phyloP scores from a whole-genome alignment of 257 asterid species.

The Nicotiana sylvestris region DNA sequence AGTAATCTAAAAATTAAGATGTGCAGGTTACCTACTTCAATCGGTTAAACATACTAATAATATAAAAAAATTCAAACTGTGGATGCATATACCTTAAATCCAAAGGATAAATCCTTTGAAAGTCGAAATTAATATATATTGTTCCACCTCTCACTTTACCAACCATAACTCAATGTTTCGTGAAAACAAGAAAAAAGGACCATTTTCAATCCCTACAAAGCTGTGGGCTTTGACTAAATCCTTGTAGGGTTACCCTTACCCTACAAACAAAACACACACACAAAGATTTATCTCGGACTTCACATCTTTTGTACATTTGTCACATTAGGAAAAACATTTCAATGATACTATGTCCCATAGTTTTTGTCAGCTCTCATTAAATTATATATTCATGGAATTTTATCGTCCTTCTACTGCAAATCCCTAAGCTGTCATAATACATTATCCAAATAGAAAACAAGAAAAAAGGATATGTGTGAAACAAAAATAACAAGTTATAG shows the following conservation, averaged over 20 bases:
- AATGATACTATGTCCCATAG: background rate
- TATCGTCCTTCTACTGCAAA: background rate
- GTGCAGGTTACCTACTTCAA: no score
- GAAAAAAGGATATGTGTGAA: no score
- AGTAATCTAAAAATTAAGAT: no score
- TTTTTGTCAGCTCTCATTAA: background rate
- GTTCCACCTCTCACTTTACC: background rate
- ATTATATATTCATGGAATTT: background rate
- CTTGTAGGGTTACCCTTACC: background rate
- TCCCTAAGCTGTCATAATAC: background rate
- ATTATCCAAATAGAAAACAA: no score
- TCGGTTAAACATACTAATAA: no score
- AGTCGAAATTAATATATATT: background rate
- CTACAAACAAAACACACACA: background rate
- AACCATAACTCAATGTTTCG: background rate
- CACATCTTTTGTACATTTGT: background rate
- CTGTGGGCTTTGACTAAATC: background rate
- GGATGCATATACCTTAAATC: no score
- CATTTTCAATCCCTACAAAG: background rate
- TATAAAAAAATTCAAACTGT: no score
- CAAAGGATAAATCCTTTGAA: no score
- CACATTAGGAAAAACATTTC: background rate
- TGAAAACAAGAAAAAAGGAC: background rate
- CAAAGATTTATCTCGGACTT: background rate
- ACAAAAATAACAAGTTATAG: no score